Evolutionary conservation across 2,329 filamentous ascomycete species (phyloP).

Genomic region (Diaporthe citrichinensis): DNA sequence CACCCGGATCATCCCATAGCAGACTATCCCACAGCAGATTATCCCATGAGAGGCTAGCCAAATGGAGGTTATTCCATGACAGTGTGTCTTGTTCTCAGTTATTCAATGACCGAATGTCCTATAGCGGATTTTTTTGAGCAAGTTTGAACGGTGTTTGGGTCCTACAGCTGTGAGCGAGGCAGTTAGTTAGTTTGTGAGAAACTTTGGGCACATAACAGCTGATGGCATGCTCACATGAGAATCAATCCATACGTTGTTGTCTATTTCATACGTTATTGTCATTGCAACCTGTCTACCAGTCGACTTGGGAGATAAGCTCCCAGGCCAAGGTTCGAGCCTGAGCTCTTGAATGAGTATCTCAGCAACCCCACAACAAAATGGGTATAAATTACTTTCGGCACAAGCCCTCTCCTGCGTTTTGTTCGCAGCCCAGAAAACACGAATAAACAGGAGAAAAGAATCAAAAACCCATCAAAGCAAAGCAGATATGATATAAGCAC

Average conservation of each 20-base stretch:
- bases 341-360: conserved; percentile 13
- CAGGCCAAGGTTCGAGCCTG: not conserved
- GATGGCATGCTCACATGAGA: not conserved
- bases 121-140: not conserved
- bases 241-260: not conserved
- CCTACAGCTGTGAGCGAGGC: no score
- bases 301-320: no score
- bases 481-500: not conserved
- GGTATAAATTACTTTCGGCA: conserved; percentile 2
- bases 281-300: not conserved
- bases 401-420: conserved; percentile 4
- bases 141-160: not conserved
- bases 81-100: not conserved
- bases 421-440: not conserved
- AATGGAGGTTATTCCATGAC: no score
- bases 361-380: not conserved
- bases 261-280: not conserved
- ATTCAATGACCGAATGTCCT: not conserved
- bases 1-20: not conserved
- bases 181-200: no score
- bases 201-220: not conserved
- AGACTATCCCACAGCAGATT: not conserved
- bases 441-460: not conserved
- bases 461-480: not conserved
- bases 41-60: not conserved